These are phyloP conservation scores for Westerdykella ornata DNA, from an alignment of 2,329 filamentous ascomycete genomes.

Conservation along the genomic window DNA sequence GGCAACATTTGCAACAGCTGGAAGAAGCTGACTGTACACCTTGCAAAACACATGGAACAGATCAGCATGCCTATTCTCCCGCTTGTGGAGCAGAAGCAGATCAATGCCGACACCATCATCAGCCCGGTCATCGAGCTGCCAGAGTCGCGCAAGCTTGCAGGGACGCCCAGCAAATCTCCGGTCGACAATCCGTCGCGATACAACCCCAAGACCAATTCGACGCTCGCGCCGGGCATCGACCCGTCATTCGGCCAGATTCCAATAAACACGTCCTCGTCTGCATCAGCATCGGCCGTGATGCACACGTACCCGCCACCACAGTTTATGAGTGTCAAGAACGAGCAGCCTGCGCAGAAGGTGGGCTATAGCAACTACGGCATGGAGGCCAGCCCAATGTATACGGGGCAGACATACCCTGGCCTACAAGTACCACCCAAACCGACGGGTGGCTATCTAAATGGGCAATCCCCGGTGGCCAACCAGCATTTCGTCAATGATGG, in stretches of 20 bases:
- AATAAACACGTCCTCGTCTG: constrained; percentile 14
- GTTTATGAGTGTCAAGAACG: constrained; percentile 19
- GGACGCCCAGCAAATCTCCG: constrained; percentile 23
- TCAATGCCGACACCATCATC: constrained; percentile 34
- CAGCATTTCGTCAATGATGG: constrained; percentile 23
- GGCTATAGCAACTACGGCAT: constrained; percentile 20
- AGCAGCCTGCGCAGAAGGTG: constrained; percentile 12
- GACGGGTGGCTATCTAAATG: constrained; percentile 25
- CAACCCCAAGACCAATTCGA: constrained; percentile 19
- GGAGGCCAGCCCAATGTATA: constrained; percentile 14
- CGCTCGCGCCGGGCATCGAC: constrained; percentile 29
- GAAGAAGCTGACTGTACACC: constrained; percentile 91
- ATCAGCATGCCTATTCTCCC: constrained; percentile 73
- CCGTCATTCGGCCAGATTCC: constrained; percentile 23
- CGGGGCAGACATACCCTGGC: constrained; percentile 32
- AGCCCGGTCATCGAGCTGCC: constrained; percentile 35
- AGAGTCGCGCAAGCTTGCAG: constrained; percentile 29
- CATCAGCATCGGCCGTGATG: constrained; percentile 23
- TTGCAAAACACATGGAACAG: constrained; percentile 91
- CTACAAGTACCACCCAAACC: constrained; percentile 26
- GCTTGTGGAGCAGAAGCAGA: constrained; percentile 36
- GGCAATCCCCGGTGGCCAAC: constrained; percentile 20
- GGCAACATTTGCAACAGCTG: constrained; percentile 72
- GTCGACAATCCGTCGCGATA: constrained; percentile 28
- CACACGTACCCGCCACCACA: constrained; percentile 38